Evolutionary conservation across 352 stramenopile species (phyloP).

Genomic region (Phytophthora aleatoria): DNA sequence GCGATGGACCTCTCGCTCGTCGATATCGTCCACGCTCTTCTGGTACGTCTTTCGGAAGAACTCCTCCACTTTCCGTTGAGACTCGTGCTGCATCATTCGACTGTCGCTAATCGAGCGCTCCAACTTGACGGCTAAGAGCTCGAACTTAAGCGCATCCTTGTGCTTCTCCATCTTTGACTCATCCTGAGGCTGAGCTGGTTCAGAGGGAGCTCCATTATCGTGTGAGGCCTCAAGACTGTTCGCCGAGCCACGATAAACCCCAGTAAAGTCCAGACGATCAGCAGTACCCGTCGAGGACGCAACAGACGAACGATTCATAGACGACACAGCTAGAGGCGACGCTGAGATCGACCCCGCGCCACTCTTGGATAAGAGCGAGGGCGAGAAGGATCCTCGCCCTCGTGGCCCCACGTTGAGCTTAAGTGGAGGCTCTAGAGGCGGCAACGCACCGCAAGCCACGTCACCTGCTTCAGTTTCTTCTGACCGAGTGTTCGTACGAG

Average conservation of each 20-base stretch:
- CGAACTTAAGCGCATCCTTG: constrained; percentile 5
- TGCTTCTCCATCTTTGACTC: neutral
- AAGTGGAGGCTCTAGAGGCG: constrained; percentile 21
- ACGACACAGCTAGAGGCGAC: constrained; percentile 23
- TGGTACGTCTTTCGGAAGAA: constrained; percentile 51
- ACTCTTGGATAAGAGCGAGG: constrained; percentile 12
- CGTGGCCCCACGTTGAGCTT: constrained; percentile 28
- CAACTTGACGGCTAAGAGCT: constrained; percentile 19
- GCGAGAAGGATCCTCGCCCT: constrained; percentile 20
- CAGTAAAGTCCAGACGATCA: constrained; percentile 56
- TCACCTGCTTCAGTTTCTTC: constrained; percentile 37
- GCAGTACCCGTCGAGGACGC: constrained; percentile 35
- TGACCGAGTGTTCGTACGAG: constrained; percentile 27
- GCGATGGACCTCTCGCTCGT: constrained; percentile 25
- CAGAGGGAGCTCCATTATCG: constrained; percentile 1
- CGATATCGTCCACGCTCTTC: constrained; percentile 24
- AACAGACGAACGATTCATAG: constrained; percentile 26
- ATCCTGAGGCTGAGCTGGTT: neutral
- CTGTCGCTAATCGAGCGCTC: constrained; percentile 42
- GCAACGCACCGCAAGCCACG: constrained; percentile 26
- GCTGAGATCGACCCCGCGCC: neutral
- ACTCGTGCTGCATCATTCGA: constrained; percentile 37
- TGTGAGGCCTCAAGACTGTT: constrained; percentile 32
- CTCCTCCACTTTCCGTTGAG: constrained; percentile 51
- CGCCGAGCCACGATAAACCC: constrained; percentile 46